Evolutionary conservation across 345 rosid genomes (phyloP).

Genomic region (Leavenworthia alabamica): DNA sequence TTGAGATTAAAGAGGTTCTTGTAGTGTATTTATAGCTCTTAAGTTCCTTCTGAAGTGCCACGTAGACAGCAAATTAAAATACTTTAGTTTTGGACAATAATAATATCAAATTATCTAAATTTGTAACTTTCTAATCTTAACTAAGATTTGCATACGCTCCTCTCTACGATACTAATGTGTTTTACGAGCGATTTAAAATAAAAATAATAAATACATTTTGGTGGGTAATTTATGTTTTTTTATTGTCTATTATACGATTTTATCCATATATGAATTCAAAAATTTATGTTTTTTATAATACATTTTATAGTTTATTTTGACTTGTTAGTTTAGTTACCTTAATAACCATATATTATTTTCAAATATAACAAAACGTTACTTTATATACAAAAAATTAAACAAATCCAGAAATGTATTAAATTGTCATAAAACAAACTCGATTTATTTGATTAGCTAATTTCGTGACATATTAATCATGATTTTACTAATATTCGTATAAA

Average conservation of each 20-base stretch:
- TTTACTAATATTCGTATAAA: not conserved
- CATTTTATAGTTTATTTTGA: not conserved
- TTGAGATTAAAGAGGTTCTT: not conserved
- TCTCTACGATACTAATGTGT: slow-evolving; percentile 10
- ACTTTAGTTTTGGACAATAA: slow-evolving; percentile 7
- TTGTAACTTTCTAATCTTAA: slow-evolving; percentile 6
- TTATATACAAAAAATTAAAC: not conserved
- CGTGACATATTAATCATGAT: not conserved
- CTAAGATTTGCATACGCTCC: slow-evolving; percentile 17
- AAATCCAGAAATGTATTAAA: not conserved
- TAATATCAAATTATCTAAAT: not conserved
- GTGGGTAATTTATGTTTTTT: not conserved
- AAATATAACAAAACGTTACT: not conserved
- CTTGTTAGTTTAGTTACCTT: not conserved
- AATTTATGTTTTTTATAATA: not conserved
- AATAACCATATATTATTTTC: not conserved
- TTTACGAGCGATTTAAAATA: not conserved
- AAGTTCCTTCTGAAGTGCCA: slow-evolving; percentile 27
- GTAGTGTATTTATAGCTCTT: slow-evolving; percentile 31
- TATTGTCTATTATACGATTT: too few relatives aligned
- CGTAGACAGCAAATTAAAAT: slow-evolving; percentile 25
- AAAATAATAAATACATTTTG: not conserved
- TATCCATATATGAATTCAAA: too few relatives aligned
- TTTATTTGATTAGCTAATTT: not conserved
- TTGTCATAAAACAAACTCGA: not conserved